Evolutionary conservation across 73 alveolate genomes (phyloP), one percentile per base, ranked within the genome.

Genomic region (Stentor coeruleus): DNA sequence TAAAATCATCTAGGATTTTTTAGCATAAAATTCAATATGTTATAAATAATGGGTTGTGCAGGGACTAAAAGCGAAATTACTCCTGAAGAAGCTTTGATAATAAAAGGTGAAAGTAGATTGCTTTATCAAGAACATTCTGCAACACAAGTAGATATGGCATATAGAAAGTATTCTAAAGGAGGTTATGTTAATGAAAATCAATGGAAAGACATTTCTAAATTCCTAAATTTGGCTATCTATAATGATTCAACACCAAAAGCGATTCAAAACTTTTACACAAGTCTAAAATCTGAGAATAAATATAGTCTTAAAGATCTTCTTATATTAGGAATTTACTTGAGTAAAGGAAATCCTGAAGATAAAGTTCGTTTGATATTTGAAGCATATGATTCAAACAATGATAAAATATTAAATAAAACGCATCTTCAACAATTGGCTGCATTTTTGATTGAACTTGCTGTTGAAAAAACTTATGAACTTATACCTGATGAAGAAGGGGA

Each of bases 1-100:
- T n/a, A n/a, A n/a, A n/a, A n/a, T n/a, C n/a, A n/a, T n/a, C n/a
- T n/a, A n/a, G n/a, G n/a, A n/a, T n/a, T n/a, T n/a, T n/a, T n/a
- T n/a, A n/a, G n/a, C n/a, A n/a, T n/a, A n/a, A n/a, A n/a, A n/a
- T n/a, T n/a, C n/a, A n/a, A n/a, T n/a, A n/a, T n/a, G n/a, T n/a
- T n/a, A n/a, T n/a, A n/a, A n/a, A n/a, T n/a, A 49, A 49, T 49
- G 66, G 66, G 66, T 20, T 49, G 66, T 20, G 66, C 66, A 20
- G 20, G 66, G 6, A 11, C 66, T 11, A 49, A 20, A 20, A 11
- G 6, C 20, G 66, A 49, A 11, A 49, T 11, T 11, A 49, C 28
- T 49, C 66, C 6, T 6, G 66, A 49, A 20, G 66, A 49, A 49
- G 66, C 20, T 49, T 6, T 49, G 6, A 11, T 49, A 20, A 20